A percentile compares a stretch with the other conserved stretches of the same genome.
These are phyloP conservation scores for Gaeumannomyces tritici DNA, from an alignment of 2,329 filamentous ascomycete genomes.

Conservation along the genomic window DNA sequence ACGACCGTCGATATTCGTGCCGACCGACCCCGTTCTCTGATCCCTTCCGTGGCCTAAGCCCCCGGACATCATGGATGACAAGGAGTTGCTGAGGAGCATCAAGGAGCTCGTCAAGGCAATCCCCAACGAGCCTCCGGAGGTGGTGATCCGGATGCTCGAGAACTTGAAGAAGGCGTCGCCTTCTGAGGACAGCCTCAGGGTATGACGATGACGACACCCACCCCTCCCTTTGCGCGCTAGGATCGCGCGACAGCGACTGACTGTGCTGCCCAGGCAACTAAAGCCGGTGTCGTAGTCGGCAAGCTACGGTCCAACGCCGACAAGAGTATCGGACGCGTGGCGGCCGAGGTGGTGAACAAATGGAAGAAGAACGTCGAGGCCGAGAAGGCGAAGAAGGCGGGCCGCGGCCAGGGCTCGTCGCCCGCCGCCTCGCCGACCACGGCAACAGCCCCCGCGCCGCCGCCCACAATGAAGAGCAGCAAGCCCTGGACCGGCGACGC, in stretches of 20 bases:
- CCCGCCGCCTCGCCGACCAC: constrained; percentile 25
- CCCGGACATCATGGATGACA: constrained; percentile 55
- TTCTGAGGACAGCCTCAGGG: constrained; percentile 82
- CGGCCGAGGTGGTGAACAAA: constrained; percentile 75
- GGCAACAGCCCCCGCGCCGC: constrained; percentile 39
- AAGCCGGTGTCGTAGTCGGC: constrained; percentile 82
- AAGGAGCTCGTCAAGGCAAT: constrained; percentile 75
- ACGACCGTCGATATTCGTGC: neutral
- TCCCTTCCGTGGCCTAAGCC: neutral
- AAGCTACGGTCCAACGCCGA: constrained; percentile 68
- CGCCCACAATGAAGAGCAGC: constrained; percentile 45
- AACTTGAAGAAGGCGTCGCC: constrained; percentile 71
- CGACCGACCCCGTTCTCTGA: neutral
- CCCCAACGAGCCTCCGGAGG: constrained; percentile 63
- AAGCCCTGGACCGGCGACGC: constrained; percentile 48
- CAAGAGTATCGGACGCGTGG: constrained; percentile 69
- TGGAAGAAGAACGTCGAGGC: constrained; percentile 74
- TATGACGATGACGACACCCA: constrained; percentile 22
- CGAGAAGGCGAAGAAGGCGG: constrained; percentile 38
- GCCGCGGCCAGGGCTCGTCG: constrained; percentile 19
- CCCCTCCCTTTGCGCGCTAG: neutral
- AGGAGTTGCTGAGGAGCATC: constrained; percentile 69
- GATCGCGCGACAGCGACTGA: neutral
- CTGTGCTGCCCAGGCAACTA: constrained; percentile 51
- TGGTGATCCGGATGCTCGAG: constrained; percentile 65